These are phyloP conservation scores for Actinidia chinensis DNA, from an alignment of 179 eudicot species.

Conservation along the genomic window DNA sequence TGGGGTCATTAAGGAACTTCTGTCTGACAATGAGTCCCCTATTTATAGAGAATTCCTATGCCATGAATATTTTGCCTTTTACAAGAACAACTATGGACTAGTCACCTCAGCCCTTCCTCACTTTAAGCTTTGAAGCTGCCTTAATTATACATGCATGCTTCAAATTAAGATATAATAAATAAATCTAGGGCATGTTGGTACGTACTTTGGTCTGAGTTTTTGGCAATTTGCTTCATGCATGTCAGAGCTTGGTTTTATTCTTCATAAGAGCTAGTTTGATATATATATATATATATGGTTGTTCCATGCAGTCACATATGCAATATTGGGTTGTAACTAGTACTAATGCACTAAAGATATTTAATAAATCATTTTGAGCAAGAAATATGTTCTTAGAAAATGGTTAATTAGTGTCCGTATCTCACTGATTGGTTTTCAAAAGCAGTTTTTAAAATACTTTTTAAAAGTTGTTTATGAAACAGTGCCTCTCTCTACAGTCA, in stretches of 20 bases:
- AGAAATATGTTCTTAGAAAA: neutral
- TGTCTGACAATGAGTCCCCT: conserved; percentile 33
- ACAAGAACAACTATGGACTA: conserved; percentile 24
- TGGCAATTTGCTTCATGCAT: neutral
- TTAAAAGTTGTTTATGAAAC: too few relatives aligned
- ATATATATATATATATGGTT: too few relatives aligned
- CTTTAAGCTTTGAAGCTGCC: conserved; percentile 19
- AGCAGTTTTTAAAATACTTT: too few relatives aligned
- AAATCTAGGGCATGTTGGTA: neutral
- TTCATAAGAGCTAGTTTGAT: neutral
- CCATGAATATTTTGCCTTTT: conserved; percentile 36
- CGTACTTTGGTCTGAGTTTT: neutral
- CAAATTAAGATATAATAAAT: neutral
- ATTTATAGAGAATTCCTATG: conserved; percentile 35
- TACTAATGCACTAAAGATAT: neutral
- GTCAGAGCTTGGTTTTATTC: neutral
- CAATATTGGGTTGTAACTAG: neutral
- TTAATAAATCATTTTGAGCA: neutral
- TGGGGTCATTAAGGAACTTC: conserved; percentile 41
- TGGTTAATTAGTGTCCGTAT: too few relatives aligned
- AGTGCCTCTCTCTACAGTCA: too few relatives aligned
- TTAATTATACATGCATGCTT: neutral
- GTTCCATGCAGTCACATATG: neutral
- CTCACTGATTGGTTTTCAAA: too few relatives aligned
- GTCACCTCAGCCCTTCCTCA: conserved; percentile 36